Percentiles rank a stretch among this genome's conserved stretches.
Evolutionary conservation across 2,329 filamentous ascomycete genomes (phyloP).

Genomic region (Diaporthe vexans): DNA sequence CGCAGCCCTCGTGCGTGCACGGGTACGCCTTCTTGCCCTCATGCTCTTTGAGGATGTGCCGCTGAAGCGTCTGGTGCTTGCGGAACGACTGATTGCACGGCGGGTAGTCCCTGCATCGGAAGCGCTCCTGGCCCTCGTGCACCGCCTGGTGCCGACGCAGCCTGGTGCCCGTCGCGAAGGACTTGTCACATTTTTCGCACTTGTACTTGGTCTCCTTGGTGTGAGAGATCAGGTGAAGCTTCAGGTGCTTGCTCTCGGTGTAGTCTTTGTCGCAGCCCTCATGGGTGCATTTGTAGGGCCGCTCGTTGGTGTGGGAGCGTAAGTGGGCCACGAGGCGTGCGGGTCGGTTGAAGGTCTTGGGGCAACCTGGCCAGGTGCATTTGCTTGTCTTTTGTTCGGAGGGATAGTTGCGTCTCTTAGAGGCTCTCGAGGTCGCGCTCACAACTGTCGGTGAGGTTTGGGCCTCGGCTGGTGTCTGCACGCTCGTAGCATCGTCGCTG

Average conservation of each 20-base stretch:
- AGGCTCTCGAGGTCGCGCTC: conserved; percentile 32
- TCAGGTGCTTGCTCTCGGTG: conserved; percentile 86
- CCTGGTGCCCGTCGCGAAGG: conserved; percentile 84
- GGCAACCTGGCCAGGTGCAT: conserved; percentile 81
- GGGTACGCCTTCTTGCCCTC: conserved; percentile 78
- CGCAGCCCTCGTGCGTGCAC: conserved; percentile 75
- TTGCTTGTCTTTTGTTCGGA: conserved; percentile 82
- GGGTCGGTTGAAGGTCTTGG: conserved; percentile 89
- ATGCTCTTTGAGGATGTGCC: conserved; percentile 85
- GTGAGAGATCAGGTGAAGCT: conserved; percentile 88
- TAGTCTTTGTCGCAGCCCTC: conserved; percentile 85
- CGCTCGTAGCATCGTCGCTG: conserved; percentile 29
- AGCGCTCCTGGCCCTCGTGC: conserved; percentile 83
- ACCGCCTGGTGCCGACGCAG: conserved; percentile 83
- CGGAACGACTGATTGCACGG: conserved; percentile 85
- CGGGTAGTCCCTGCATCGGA: conserved; percentile 77
- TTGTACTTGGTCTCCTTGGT: conserved; percentile 77
- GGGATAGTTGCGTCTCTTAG: conserved; percentile 64
- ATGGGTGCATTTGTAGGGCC: conserved; percentile 81
- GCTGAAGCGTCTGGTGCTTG: conserved; percentile 87
- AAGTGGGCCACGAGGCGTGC: conserved; percentile 80
- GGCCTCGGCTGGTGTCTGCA: conserved; percentile 4
- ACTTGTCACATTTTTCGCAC: conserved; percentile 83
- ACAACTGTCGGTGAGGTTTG: conserved; percentile 34
- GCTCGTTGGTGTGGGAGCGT: conserved; percentile 87